Conservation (phyloP, 2,329 filamentous ascomycete genomes). For the Cladosporium sp. region DNA sequence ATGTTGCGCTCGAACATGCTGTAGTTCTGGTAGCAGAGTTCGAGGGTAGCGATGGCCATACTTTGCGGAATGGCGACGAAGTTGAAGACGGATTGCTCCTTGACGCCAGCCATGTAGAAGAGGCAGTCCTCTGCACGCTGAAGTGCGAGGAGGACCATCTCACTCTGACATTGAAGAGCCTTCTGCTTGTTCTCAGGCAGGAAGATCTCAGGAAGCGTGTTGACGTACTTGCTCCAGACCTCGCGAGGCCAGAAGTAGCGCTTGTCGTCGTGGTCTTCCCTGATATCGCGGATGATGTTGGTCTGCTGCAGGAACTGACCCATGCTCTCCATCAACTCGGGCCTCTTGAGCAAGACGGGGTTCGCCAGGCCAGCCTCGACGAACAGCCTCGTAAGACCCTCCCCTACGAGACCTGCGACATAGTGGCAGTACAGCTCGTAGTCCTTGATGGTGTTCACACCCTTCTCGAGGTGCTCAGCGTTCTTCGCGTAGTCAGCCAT, state of each 20-base stretch:
- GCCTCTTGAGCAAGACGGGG: slow-evolving; percentile 71
- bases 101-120: slow-evolving; percentile 94
- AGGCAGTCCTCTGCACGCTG: slow-evolving; percentile 86
- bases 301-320: slow-evolving; percentile 96
- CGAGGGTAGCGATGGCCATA: slow-evolving; percentile 95
- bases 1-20: slow-evolving; percentile 79
- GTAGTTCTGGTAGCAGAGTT: slow-evolving; percentile 88
- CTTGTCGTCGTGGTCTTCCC: slow-evolving; percentile 82
- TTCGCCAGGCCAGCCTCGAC: slow-evolving; percentile 84
- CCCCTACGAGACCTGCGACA: slow-evolving; percentile 95
- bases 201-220: slow-evolving; percentile 85
- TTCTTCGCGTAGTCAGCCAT: slow-evolving; percentile 96
- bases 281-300: slow-evolving; percentile 95
- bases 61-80: slow-evolving; percentile 94
- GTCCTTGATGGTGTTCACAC: slow-evolving; percentile 77
- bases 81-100: slow-evolving; percentile 97
- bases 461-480: slow-evolving; percentile 66
- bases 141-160: slow-evolving; percentile 90
- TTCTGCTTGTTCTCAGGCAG: slow-evolving; percentile 70
- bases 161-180: slow-evolving; percentile 80
- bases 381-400: slow-evolving; percentile 86
- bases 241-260: slow-evolving; percentile 93
- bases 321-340: slow-evolving; percentile 88
- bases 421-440: slow-evolving; percentile 98
- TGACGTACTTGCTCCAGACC: slow-evolving; percentile 94